These are phyloP conservation scores for Stephania yunnanensis DNA, from an alignment of 164 flowering plant genomes.

Conservation along the genomic window DNA sequence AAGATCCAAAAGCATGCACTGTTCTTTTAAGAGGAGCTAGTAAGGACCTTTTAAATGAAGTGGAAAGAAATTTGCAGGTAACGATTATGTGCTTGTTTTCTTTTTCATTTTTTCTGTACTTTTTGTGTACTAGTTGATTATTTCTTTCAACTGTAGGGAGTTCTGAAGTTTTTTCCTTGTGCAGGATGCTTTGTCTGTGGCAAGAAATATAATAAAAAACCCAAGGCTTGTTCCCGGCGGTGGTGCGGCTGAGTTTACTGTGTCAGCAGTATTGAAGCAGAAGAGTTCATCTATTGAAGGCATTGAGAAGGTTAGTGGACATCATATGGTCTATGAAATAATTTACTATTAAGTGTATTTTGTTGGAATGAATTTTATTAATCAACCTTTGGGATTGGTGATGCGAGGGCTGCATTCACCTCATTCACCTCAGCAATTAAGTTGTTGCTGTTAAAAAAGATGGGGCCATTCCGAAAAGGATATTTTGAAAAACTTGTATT, in stretches of 20 bases:
- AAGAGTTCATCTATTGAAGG: conserved; percentile 91
- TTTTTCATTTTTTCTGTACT: background rate
- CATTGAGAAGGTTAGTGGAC: conserved; percentile 65
- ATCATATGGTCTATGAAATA: background rate
- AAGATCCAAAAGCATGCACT: conserved; percentile 93
- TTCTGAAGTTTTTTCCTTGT: background rate
- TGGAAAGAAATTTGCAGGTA: conserved; percentile 96
- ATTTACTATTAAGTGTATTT: background rate
- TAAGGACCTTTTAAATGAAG: conserved; percentile 96
- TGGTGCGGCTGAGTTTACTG: conserved; percentile 93
- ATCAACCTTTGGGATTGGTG: no score
- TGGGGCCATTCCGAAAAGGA: no score
- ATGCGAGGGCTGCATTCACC: no score
- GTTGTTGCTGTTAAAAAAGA: no score
- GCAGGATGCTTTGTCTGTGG: conserved; percentile 96
- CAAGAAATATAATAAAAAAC: conserved; percentile 85
- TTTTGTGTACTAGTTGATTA: background rate
- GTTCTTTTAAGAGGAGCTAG: conserved; percentile 92
- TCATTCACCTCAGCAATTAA: no score
- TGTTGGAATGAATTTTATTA: background rate
- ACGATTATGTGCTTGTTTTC: background rate
- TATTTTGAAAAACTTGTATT: no score
- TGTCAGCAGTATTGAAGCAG: conserved; percentile 91
- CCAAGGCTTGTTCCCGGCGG: conserved; percentile 98
- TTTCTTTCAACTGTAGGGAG: background rate